These are phyloP conservation scores for Poa annua DNA, from an alignment of 176 grass and related monocot species.

Conservation along the genomic window DNA sequence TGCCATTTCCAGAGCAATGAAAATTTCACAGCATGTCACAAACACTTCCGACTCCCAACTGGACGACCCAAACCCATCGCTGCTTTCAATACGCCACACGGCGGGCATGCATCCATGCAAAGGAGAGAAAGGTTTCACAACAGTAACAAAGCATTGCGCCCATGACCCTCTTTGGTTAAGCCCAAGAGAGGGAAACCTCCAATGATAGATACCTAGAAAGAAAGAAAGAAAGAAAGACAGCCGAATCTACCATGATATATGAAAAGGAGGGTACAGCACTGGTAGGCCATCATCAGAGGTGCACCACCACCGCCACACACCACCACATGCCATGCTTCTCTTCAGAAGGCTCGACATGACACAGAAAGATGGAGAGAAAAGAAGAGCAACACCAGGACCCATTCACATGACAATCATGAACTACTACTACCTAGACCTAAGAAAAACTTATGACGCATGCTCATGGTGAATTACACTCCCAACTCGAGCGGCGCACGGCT, in stretches of 20 bases:
- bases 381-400: constrained; percentile 17
- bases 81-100: constrained; percentile 12
- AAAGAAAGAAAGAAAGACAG: constrained; percentile 51
- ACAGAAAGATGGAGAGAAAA: constrained; percentile 25
- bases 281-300: constrained; percentile 50
- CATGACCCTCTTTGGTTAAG: constrained; percentile 9
- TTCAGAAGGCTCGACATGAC: constrained; percentile 71
- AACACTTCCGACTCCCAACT: not conserved
- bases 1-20: not conserved
- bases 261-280: constrained; percentile 50
- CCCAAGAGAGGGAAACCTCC: not conserved
- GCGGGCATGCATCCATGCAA: not conserved
- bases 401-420: constrained; percentile 51
- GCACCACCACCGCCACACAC: constrained; percentile 45
- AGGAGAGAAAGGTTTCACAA: constrained; percentile 10
- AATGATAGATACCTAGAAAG: not conserved
- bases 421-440: constrained; percentile 56
- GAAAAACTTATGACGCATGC: constrained; percentile 39
- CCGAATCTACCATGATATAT: constrained; percentile 55
- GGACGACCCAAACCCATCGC: not conserved
- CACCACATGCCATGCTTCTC: constrained; percentile 83
- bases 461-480: constrained; percentile 37
- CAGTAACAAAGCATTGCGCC: not conserved
- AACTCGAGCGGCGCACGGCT: constrained; percentile 32
- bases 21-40: not conserved